Evolutionary conservation across 2,329 filamentous ascomycete genomes (phyloP).

Genomic region (Neonectria hederae): DNA sequence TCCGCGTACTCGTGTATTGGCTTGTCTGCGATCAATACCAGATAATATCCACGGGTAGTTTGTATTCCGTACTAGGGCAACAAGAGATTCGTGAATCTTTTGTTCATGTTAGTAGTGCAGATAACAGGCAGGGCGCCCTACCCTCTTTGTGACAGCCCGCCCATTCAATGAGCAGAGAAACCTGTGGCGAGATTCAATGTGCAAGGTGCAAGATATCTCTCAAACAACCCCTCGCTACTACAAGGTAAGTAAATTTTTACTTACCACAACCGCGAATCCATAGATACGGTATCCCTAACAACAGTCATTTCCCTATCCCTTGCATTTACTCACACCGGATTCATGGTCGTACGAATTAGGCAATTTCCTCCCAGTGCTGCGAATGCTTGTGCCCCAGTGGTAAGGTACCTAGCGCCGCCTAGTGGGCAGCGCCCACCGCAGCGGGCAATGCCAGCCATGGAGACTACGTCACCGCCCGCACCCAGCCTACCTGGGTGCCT

Average conservation of each 20-base stretch:
- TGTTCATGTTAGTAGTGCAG: neutral
- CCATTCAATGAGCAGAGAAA: neutral
- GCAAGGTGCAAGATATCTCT: neutral
- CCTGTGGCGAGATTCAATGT: neutral
- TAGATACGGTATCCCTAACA: neutral
- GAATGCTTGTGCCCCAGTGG: constrained; percentile 9
- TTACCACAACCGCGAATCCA: too few relatives aligned
- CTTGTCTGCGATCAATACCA: neutral
- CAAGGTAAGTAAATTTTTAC: too few relatives aligned
- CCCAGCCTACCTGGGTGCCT: constrained; percentile 16
- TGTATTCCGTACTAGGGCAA: neutral
- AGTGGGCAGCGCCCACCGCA: neutral
- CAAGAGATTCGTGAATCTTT: neutral
- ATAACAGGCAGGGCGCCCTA: neutral
- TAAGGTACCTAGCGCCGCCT: constrained; percentile 9
- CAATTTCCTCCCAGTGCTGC: neutral
- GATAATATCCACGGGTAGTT: neutral
- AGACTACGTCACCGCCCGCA: constrained; percentile 43
- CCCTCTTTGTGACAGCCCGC: neutral
- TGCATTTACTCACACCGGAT: neutral
- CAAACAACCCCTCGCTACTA: neutral
- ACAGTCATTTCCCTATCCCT: neutral
- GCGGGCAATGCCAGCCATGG: constrained; percentile 33
- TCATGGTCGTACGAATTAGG: neutral
- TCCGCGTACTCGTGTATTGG: neutral